phyloP scores from a whole-genome alignment of 192 early-diverging fungal species.

The Geosiphon pyriformis region DNA sequence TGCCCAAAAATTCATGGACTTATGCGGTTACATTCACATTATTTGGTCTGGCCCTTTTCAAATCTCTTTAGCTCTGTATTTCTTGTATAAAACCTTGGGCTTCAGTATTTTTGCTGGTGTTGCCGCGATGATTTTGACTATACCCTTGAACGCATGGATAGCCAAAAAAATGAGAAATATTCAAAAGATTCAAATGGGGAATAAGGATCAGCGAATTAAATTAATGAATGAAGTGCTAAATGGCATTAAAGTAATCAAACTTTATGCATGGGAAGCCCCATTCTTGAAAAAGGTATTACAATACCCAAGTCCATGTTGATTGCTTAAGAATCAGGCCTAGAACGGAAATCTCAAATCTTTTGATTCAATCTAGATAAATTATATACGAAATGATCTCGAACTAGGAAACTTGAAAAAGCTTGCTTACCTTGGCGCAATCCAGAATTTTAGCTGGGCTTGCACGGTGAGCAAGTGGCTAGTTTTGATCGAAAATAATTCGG shows the following conservation, averaged over 20 bases:
- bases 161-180: conserved; percentile 59
- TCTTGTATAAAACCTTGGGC: conserved; percentile 79
- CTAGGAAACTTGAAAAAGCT: conserved; percentile 70
- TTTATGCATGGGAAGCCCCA: conserved; percentile 89
- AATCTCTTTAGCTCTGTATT: conserved; percentile 64
- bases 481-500: too few relatives aligned
- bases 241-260: conserved; percentile 92
- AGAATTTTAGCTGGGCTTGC: conserved; percentile 71
- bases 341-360: neutral
- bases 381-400: conserved; percentile 72
- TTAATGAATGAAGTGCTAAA: conserved; percentile 74
- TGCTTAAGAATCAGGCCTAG: too few relatives aligned
- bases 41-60: conserved; percentile 74
- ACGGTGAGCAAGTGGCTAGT: conserved; percentile 35
- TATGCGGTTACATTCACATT: conserved; percentile 68
- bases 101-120: conserved; percentile 82
- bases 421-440: conserved; percentile 62
- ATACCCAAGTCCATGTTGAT: too few relatives aligned
- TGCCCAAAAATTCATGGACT: conserved; percentile 54
- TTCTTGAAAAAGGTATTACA: conserved; percentile 71
- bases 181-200: conserved; percentile 79
- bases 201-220: conserved; percentile 55
- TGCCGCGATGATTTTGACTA: conserved; percentile 69
- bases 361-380: conserved; percentile 30
- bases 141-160: conserved; percentile 71